Evolutionary conservation across 2,329 filamentous ascomycete species (phyloP).

Genomic region (Paraphoma sp.): DNA sequence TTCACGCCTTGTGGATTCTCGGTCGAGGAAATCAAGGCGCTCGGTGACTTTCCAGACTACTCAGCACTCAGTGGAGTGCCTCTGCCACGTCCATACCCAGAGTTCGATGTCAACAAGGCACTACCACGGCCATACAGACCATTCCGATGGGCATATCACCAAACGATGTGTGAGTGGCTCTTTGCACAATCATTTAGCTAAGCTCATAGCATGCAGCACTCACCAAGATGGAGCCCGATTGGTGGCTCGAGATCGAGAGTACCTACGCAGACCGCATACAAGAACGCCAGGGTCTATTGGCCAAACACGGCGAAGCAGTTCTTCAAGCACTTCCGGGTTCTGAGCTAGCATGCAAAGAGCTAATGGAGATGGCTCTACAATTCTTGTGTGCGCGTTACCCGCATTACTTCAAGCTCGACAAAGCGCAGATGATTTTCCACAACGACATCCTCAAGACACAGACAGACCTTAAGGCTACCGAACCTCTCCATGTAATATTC

Average conservation of each 20-base stretch:
- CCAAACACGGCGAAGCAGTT: constrained; percentile 67
- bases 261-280: constrained; percentile 72
- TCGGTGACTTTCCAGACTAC: constrained; percentile 84
- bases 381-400: constrained; percentile 83
- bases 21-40: constrained; percentile 68
- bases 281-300: constrained; percentile 71
- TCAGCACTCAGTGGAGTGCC: constrained; percentile 76
- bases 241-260: constrained; percentile 87
- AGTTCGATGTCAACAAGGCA: constrained; percentile 74
- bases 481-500: constrained; percentile 73
- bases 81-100: constrained; percentile 66
- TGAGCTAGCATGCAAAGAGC: constrained; percentile 80
- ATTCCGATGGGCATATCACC: constrained; percentile 84
- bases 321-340: constrained; percentile 75
- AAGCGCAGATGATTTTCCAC: constrained; percentile 63
- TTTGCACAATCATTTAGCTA: too few relatives aligned
- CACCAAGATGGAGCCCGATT: constrained; percentile 79
- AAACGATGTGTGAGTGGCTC: constrained; percentile 79
- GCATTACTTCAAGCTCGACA: constrained; percentile 69
- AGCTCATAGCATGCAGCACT: constrained; percentile 61
- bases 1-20: constrained; percentile 75
- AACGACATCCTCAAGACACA: constrained; percentile 72
- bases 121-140: constrained; percentile 78
- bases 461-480: constrained; percentile 65
- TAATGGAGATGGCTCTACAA: constrained; percentile 86